Percentiles rank a stretch among this genome's conserved stretches.
Evolutionary conservation across 2,329 filamentous ascomycete species (phyloP).

Genomic region (Sporothrix curviconia): DNA sequence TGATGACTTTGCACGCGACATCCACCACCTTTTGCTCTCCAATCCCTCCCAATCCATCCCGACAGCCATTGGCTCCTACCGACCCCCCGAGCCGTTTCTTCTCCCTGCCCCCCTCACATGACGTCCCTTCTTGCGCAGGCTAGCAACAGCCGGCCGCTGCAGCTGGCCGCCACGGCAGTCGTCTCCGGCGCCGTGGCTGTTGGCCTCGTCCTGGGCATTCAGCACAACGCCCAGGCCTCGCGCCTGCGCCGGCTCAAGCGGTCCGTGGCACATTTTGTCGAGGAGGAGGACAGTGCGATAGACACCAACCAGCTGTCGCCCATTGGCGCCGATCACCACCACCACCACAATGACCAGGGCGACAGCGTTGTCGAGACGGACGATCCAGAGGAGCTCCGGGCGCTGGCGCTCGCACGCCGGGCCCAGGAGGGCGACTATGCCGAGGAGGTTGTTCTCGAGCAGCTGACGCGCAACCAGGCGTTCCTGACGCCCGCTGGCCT

Average conservation of each 20-base stretch:
- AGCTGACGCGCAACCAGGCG: conserved; percentile 85
- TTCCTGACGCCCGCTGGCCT: conserved; percentile 83
- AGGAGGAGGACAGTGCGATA: conserved; percentile 26
- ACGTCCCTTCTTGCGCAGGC: conserved; percentile 39
- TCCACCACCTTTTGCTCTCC: neutral
- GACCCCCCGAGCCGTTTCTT: neutral
- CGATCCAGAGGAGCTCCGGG: conserved; percentile 57
- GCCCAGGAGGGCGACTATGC: conserved; percentile 60
- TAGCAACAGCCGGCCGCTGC: conserved; percentile 43
- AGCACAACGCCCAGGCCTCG: conserved; percentile 50
- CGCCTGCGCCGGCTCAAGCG: conserved; percentile 51
- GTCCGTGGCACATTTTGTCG: conserved; percentile 40
- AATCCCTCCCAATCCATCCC: no score
- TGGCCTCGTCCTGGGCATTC: conserved; percentile 55
- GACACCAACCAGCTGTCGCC: conserved; percentile 21
- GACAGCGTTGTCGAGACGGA: conserved; percentile 44
- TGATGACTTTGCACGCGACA: neutral
- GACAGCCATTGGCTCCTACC: neutral
- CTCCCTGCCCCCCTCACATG: conserved; percentile 17
- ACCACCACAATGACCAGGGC: neutral
- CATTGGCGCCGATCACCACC: neutral
- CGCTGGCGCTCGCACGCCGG: conserved; percentile 50
- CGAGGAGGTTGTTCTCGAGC: conserved; percentile 83
- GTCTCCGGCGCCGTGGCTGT: conserved; percentile 56
- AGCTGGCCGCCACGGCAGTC: conserved; percentile 66